A percentile compares a stretch with the other conserved stretches of the same genome.
phyloP scores from a whole-genome alignment of 495 filamentous ascomycete genomes.

The Hapsidospora chrysogenum region DNA sequence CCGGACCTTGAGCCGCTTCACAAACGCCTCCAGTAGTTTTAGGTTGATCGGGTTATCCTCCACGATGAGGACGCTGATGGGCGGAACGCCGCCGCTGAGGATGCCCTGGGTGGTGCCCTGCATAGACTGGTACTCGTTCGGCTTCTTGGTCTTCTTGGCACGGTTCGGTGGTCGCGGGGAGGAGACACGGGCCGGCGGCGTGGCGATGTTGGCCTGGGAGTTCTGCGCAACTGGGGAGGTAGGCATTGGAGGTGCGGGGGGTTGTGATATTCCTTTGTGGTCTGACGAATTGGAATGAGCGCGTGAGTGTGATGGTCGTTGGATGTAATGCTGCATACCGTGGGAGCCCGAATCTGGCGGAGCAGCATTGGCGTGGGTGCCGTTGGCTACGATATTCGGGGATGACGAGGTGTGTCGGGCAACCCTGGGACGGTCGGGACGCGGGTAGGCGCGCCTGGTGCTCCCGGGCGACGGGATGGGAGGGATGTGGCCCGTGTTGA shows the following conservation, averaged over 20 bases:
- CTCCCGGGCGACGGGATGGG: conserved; percentile 71
- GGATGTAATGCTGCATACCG: neutral
- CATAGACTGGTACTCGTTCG: conserved; percentile 9
- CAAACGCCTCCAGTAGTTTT: conserved; percentile 81
- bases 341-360: conserved; percentile 5
- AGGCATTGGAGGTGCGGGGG: conserved; percentile 31
- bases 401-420: conserved; percentile 67
- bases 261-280: conserved; percentile 5
- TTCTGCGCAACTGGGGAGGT: conserved; percentile 35
- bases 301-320: conserved; percentile 14
- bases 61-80: conserved; percentile 94
- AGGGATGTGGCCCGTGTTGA: conserved; percentile 66
- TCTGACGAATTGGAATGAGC: conserved; percentile 36
- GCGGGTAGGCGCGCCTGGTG: conserved; percentile 13
- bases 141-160: conserved; percentile 36
- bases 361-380: conserved; percentile 5
- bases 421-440: conserved; percentile 36
- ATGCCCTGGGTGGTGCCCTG: conserved; percentile 43
- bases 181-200: conserved; percentile 41
- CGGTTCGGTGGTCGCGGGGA: conserved; percentile 36
- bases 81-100: conserved; percentile 72
- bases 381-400: conserved; percentile 42
- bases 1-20: conserved; percentile 92
- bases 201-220: conserved; percentile 18
- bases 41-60: conserved; percentile 98